A percentile compares a stretch with the other conserved stretches of the same genome.
phyloP scores from a whole-genome alignment of 305 asterid species.

The Striga hermonthica region DNA sequence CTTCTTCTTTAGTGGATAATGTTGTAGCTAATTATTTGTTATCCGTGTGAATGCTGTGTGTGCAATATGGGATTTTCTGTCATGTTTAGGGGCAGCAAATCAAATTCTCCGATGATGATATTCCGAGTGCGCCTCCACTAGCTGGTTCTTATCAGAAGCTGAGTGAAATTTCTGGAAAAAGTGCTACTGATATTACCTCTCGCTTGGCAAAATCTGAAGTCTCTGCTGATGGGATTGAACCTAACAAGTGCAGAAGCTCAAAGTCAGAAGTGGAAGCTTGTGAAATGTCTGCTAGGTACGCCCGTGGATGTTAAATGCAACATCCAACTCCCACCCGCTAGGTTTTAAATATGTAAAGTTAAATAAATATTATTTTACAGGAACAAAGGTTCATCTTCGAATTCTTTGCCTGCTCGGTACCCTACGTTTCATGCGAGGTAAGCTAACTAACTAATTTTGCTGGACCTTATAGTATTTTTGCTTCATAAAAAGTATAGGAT shows the following conservation, averaged over 20 bases:
- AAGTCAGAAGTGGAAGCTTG: constrained; percentile 37
- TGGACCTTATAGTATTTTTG: neutral
- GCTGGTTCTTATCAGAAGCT: constrained; percentile 34
- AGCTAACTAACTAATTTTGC: neutral
- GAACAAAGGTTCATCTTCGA: constrained; percentile 53
- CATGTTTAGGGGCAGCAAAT: constrained; percentile 31
- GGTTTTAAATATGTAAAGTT: constrained; percentile 7
- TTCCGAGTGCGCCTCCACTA: constrained; percentile 90
- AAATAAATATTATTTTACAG: constrained; percentile 39
- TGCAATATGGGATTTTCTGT: neutral
- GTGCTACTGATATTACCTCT: constrained; percentile 32
- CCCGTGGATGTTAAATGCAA: neutral
- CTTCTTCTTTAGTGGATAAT: neutral
- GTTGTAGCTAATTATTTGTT: neutral
- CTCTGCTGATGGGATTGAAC: constrained; percentile 41
- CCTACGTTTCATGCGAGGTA: constrained; percentile 98
- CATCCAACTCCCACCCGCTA: neutral
- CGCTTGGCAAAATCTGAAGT: constrained; percentile 32
- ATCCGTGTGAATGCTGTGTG: constrained; percentile 16
- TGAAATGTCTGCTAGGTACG: constrained; percentile 38
- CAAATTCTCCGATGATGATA: constrained; percentile 40
- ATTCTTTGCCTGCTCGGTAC: constrained; percentile 51
- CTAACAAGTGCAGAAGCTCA: constrained; percentile 34
- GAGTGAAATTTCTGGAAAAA: constrained; percentile 42
- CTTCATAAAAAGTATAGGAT: neutral